Base-by-base conservation (phyloP, 805 yeast genomes). In the Saccharomycopsis synnaedendra region DNA sequence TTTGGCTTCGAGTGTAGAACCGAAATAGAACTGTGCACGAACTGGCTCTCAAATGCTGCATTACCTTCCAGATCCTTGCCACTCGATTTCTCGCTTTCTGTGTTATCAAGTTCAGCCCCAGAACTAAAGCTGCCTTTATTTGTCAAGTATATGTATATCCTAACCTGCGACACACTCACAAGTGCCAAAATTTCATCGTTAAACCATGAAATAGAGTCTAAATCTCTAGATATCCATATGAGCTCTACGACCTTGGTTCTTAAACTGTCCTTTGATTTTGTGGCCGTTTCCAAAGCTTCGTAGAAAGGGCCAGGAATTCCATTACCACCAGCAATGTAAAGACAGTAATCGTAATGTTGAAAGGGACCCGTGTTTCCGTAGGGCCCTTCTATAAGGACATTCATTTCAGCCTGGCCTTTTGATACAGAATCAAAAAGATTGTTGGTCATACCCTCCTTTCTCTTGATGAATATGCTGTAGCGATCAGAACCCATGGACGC, bases 141-240 rank as follows among this genome's bases (percentile, higher is more conserved):
- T 61, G 75, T 71, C 32, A 70, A 51, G 47, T 65, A 70, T 5
- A 71, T 48, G 4, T 64, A 64, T 5, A 62, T 51, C 4, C 62
- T 58, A 47, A 58, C 61, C 44, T 50, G 56, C 27, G 56, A 27
- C 5, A 37, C 32, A 7, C 8, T 11, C 7, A 6, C 8, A 27
- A 41, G 7, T 30, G 36, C 32, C 19, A 11, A 7, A 7, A 78
- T 54, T 55, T 76, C 79, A 3, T 58, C 61, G 3, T 52, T 42
- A 54, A 76, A 76, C 75, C 76, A 75, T 11, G 56, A 53, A 29
- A 84, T 57, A 7, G 80, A 70, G 38, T 64, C 63, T 48, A 68
- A 64, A 37, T 76, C 74, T 48, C 80, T 67, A 7, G 83, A 67
- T 6, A 73, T 69, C 95, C 95, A 86, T 35, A 73, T 62, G 43